Base-by-base conservation (phyloP, 768 basidiomycete genomes). In the Suillus bovinus region DNA sequence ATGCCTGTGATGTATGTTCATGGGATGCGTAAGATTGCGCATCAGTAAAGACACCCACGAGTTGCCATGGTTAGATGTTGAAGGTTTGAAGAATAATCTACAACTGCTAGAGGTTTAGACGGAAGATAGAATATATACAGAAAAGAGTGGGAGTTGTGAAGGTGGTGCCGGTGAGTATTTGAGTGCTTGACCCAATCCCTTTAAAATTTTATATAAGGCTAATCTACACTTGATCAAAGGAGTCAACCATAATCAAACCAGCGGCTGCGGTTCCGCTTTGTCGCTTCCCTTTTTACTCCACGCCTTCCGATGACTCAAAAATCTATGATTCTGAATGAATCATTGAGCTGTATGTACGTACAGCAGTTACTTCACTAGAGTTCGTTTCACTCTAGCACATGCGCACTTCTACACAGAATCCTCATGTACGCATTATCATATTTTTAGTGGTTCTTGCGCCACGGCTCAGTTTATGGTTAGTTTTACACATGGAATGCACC, bases 31-130 rank as follows among this genome's bases (percentile, higher is more conserved):
- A 11, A 0, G 38, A 41, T 27, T n/a, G 44, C 16, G 17, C 57
- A 59, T 7, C 9, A 29, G 49, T n/a, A 14, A 22, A 58, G 39
- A 53, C n/a, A 71, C 85, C 69, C 68, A 89, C 88, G 87, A 71
- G 86, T 86, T 54, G 88, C 86, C 88, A 89, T 90, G 70, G 33
- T 16, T 16, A 16, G 38, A 76, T 66, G 64, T 38, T 29, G 50
- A 59, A 61, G 61, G 61, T 36, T 31, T 29, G 44, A 54, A 61
- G 61, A 60, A 36, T 50, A 58, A 29, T 39, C 31, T 56, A 59
- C 34, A 29, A 34, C 22, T 56, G 17, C 16, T 38, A 7, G 44
- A 17, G 31, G 33, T 29, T 44, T 16, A 13, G 33, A 34, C 4
- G 22, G 36, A 38, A 56, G 59, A 20, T 60, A 58, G 59, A 34